phyloP scores from a whole-genome alignment of 192 early-diverging fungal species.

The Lunasporangiospora selenospora region DNA sequence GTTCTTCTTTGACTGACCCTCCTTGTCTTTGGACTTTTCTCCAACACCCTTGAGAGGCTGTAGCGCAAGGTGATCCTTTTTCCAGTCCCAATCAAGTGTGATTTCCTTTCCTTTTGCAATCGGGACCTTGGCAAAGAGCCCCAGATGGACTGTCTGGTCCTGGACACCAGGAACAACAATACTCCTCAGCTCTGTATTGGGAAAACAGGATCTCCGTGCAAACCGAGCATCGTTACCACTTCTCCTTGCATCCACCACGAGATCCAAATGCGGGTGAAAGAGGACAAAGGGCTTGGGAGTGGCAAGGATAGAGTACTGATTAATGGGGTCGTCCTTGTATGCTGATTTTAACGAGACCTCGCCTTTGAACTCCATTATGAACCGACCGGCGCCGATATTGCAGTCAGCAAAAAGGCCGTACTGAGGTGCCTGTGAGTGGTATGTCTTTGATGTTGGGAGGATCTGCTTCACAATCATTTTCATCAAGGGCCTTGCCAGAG shows the following conservation, averaged over 20 bases:
- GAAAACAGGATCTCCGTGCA: conserved; percentile 68
- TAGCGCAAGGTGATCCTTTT: conserved; percentile 52
- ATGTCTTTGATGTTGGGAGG: conserved; percentile 13
- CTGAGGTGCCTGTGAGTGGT: conserved; percentile 31
- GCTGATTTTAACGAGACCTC: conserved; percentile 68
- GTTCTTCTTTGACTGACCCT: conserved; percentile 6
- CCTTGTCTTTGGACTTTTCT: conserved; percentile 32
- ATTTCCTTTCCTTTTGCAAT: conserved; percentile 72
- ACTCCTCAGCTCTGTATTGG: conserved; percentile 69
- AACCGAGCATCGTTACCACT: conserved; percentile 75
- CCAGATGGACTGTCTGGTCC: conserved; percentile 65
- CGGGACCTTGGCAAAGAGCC: conserved; percentile 64
- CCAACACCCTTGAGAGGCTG: conserved; percentile 26
- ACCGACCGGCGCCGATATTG: conserved; percentile 58
- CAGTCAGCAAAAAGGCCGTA: conserved; percentile 71
- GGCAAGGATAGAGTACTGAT: conserved; percentile 70
- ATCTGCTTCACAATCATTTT: conserved; percentile 51
- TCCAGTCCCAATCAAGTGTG: conserved; percentile 78
- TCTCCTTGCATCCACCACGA: conserved; percentile 74
- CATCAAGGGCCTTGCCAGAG: conserved; percentile 47
- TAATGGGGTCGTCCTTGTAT: conserved; percentile 69
- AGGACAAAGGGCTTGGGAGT: conserved; percentile 69
- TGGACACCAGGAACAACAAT: conserved; percentile 59
- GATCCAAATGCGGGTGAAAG: conserved; percentile 68
- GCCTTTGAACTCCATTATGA: conserved; percentile 83